Evolutionary conservation across 2,329 filamentous ascomycete species (phyloP).

Genomic region (Calonectria montana): DNA sequence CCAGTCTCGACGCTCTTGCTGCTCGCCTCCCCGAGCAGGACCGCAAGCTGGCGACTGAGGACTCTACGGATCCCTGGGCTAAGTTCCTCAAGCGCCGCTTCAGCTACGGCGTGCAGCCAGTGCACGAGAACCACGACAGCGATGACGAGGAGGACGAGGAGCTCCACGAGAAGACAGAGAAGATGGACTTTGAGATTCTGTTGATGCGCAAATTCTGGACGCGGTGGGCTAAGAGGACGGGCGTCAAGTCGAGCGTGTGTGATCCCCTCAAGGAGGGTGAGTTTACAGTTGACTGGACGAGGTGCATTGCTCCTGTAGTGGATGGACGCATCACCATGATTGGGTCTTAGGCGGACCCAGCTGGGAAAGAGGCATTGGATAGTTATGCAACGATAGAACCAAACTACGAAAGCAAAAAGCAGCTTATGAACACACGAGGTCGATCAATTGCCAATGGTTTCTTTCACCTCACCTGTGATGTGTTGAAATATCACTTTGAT

Average conservation of each 20-base stretch:
- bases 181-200: constrained; percentile 66
- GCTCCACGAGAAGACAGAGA: constrained; percentile 45
- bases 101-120: constrained; percentile 47
- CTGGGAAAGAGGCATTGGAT: background rate
- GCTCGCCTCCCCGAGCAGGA: constrained; percentile 37
- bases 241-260: constrained; percentile 65
- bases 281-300: constrained; percentile 79
- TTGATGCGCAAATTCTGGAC: constrained; percentile 76
- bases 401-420: background rate
- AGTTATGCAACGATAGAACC: background rate
- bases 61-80: constrained; percentile 48
- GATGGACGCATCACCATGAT: constrained; percentile 79
- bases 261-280: constrained; percentile 70
- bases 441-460: background rate
- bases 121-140: constrained; percentile 53
- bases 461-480: background rate
- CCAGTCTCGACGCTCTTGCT: constrained; percentile 33
- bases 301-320: constrained; percentile 79
- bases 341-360: constrained; percentile 25
- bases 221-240: constrained; percentile 79
- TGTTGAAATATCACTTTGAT: background rate
- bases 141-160: constrained; percentile 54
- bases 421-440: background rate
- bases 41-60: constrained; percentile 32
- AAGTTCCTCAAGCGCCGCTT: constrained; percentile 51